Base-by-base conservation (phyloP, 371 early-diverging fungal species). In the Saksenaea vasiformis region DNA sequence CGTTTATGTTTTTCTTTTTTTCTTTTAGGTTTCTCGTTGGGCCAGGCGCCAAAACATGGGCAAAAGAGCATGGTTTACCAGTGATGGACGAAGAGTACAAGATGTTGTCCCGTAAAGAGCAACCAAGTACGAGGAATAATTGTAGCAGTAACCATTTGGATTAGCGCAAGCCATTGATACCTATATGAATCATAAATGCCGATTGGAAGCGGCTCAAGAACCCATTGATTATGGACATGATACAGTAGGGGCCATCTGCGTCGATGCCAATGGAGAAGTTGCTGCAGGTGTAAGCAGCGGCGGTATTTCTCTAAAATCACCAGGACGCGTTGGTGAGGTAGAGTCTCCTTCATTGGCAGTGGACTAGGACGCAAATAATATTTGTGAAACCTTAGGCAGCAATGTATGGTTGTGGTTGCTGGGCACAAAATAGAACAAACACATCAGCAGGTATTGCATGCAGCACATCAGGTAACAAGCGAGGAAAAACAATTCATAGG, bases 261-360 rank as follows among this genome's bases (percentile, higher is more conserved):
- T 93, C 0, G 95, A 95, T 65, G 19, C 31, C 0, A 19, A 58
- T 3, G 95, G 94, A 1, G 76, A 84, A 39, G 73, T 93, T 1
- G 86, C 90, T 0, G 78, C 94, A 1, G 95, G 91, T 5, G 95
- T 95, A 1, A 92, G 92, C 64, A 91, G 91, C 54, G 96, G 96
- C 14, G 96, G 96, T 0, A 93, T 95, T 44, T 87, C 92, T 2
- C 78, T 95, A 28, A 93, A 95, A 70, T 74, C 69, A 5, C 88
- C 93, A 1, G 96, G 96, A 2, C 77, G 96, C 7, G 81, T 96
- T 5, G 95, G 95, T 11, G 95, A 95, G 85, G 95, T 86, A 31
- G 7, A 31, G 35, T 41, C 15, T 0, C n/a, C 5, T 22, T 1
- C 31, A 31, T 11, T 4, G 57, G 1, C 76, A 68, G 66, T 19